phyloP scores from a whole-genome alignment of 2,329 filamentous ascomycete species.

The Ophiocordyceps robertsii region DNA sequence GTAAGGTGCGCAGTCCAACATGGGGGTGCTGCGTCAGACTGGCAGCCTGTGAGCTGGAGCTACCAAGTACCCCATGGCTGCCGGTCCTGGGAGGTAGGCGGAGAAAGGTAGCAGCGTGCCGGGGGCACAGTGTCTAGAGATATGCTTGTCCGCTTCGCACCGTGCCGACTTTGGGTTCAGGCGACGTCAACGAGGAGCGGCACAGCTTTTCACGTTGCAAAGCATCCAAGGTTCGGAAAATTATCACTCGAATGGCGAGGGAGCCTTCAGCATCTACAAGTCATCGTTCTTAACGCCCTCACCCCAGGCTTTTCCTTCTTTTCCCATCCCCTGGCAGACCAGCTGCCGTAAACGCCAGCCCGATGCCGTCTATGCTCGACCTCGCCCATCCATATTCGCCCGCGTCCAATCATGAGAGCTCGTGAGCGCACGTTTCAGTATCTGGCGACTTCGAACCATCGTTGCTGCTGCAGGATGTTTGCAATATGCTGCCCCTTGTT shows the following conservation, averaged over 20 bases:
- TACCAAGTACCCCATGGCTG: not conserved
- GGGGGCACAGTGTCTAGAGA: not conserved
- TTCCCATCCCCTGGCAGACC: constrained; percentile 1
- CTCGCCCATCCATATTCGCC: not conserved
- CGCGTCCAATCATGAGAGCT: not conserved
- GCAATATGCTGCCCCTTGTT: constrained; percentile 27
- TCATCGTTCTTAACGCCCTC: not conserved
- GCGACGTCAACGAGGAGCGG: not conserved
- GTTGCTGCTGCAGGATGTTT: constrained; percentile 21
- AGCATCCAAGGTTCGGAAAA: too few relatives aligned
- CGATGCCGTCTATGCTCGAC: not conserved
- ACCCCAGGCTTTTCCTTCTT: not conserved
- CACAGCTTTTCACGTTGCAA: too few relatives aligned
- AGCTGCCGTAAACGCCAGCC: constrained; percentile 2
- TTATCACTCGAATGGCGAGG: too few relatives aligned
- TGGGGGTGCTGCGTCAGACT: constrained; percentile 24
- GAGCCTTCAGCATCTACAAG: not conserved
- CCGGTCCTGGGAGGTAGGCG: constrained; percentile 4
- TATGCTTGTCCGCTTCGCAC: not conserved
- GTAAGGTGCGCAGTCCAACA: constrained; percentile 4
- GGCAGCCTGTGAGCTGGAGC: constrained; percentile 20
- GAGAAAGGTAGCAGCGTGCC: constrained; percentile 16
- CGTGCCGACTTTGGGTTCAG: not conserved
- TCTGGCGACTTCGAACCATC: constrained; percentile 23
- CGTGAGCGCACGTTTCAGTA: constrained; percentile 7